Evolutionary conservation across 1,139 yeast genomes (phyloP).

Genomic region (Martiniozyma asiatica): DNA sequence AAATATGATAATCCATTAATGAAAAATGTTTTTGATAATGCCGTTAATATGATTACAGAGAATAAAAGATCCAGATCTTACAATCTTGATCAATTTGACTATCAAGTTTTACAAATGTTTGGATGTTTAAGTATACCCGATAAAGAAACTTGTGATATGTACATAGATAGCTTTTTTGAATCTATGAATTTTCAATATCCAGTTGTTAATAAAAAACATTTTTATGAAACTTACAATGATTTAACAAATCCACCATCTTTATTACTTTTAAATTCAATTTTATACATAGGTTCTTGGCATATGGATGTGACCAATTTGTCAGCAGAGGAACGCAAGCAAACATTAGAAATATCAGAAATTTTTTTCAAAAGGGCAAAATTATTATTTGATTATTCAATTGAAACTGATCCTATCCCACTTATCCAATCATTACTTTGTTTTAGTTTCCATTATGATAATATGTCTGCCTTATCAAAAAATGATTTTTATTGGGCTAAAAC

Average conservation of each 20-base stretch:
- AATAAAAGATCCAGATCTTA: constrained; percentile 22
- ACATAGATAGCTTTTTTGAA: constrained; percentile 47
- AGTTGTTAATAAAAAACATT: constrained; percentile 51
- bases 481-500: constrained; percentile 70
- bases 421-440: constrained; percentile 56
- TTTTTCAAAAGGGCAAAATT: constrained; percentile 73
- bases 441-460: constrained; percentile 69
- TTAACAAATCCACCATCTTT: constrained; percentile 58
- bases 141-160: constrained; percentile 45
- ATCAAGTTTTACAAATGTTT: constrained; percentile 48
- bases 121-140: constrained; percentile 69
- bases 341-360: constrained; percentile 27
- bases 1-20: constrained; percentile 8
- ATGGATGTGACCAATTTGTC: constrained; percentile 31
- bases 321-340: constrained; percentile 30
- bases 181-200: constrained; percentile 49
- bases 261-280: constrained; percentile 55
- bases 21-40: constrained; percentile 13
- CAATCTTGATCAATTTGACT: constrained; percentile 33
- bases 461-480: constrained; percentile 65
- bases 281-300: constrained; percentile 49
- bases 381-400: constrained; percentile 58
- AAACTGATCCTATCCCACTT: constrained; percentile 54
- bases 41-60: constrained; percentile 22
- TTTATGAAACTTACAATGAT: constrained; percentile 46